phyloP scores from a whole-genome alignment of 495 filamentous ascomycete species.

The Aspergillus incahuasiensis region DNA sequence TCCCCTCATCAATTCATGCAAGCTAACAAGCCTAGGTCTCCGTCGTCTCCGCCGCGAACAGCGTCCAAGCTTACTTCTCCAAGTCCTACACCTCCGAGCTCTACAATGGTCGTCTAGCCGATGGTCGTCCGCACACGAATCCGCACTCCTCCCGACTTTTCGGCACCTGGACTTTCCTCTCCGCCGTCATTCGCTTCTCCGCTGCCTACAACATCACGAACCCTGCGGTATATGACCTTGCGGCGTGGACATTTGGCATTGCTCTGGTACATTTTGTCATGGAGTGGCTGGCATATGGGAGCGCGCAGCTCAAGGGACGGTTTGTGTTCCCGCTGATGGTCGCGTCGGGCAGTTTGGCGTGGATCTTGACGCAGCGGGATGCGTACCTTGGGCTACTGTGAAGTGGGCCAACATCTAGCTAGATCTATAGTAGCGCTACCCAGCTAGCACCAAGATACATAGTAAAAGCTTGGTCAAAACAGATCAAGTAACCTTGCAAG shows the following conservation, averaged over 20 bases:
- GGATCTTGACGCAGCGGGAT: slow-evolving; percentile 71
- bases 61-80: slow-evolving; percentile 72
- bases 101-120: slow-evolving; percentile 54
- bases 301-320: slow-evolving; percentile 61
- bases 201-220: slow-evolving; percentile 80
- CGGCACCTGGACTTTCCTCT: slow-evolving; percentile 85
- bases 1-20: not conserved
- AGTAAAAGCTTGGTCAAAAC: no score
- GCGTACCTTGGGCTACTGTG: slow-evolving; percentile 24
- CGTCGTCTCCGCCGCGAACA: slow-evolving; percentile 72
- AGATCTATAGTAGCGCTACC: not conserved
- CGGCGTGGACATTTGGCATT: slow-evolving; percentile 72
- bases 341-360: slow-evolving; percentile 60
- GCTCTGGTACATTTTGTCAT: slow-evolving; percentile 75
- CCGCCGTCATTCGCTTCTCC: slow-evolving; percentile 71
- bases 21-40: slow-evolving; percentile 53
- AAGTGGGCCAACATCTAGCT: not conserved
- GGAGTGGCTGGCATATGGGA: slow-evolving; percentile 75
- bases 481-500: no score
- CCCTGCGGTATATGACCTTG: slow-evolving; percentile 68
- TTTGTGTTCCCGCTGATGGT: slow-evolving; percentile 70
- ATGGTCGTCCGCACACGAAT: slow-evolving; percentile 42
- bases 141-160: slow-evolving; percentile 78
- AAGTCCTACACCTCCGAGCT: slow-evolving; percentile 69
- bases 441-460: not conserved